Conservation (phyloP, 352 stramenopile species). For the Phytophthora fragariaefolia region DNA sequence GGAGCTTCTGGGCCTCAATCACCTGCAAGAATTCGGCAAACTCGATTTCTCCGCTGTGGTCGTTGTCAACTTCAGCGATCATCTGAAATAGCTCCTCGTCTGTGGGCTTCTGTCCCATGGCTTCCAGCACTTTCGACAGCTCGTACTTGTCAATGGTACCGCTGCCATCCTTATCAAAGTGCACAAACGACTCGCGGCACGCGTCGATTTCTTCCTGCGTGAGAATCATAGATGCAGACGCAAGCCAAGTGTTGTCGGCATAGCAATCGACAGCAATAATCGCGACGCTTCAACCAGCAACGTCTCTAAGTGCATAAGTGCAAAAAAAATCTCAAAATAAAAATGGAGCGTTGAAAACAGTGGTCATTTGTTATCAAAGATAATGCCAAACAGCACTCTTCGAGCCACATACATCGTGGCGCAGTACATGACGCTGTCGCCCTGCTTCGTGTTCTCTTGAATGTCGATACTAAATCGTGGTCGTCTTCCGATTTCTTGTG, state of each 20-base stretch:
- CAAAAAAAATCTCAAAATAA: conserved; percentile 2
- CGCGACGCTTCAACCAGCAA: conserved; percentile 28
- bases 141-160: conserved; percentile 97
- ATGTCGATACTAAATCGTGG: conserved; percentile 30
- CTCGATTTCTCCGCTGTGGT: conserved; percentile 96
- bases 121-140: conserved; percentile 95
- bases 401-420: background rate
- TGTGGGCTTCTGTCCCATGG: conserved; percentile 97
- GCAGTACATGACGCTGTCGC: conserved; percentile 1
- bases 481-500: conserved; percentile 12
- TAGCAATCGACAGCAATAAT: background rate
- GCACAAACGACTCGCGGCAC: conserved; percentile 96
- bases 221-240: conserved; percentile 80
- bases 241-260: no score
- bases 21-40: conserved; percentile 98
- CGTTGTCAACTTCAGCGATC: conserved; percentile 94
- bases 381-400: conserved; percentile 6
- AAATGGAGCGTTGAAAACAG: conserved; percentile 13
- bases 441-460: conserved; percentile 3
- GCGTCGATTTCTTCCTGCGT: conserved; percentile 97
- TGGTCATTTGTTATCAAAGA: conserved; percentile 13
- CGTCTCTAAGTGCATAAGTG: background rate
- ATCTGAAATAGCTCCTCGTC: conserved; percentile 98
- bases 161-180: conserved; percentile 96
- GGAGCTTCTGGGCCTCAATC: conserved; percentile 97